These are phyloP conservation scores for Kwoniella dejecticola DNA, from an alignment of 768 basidiomycete species.

Conservation along the genomic window DNA sequence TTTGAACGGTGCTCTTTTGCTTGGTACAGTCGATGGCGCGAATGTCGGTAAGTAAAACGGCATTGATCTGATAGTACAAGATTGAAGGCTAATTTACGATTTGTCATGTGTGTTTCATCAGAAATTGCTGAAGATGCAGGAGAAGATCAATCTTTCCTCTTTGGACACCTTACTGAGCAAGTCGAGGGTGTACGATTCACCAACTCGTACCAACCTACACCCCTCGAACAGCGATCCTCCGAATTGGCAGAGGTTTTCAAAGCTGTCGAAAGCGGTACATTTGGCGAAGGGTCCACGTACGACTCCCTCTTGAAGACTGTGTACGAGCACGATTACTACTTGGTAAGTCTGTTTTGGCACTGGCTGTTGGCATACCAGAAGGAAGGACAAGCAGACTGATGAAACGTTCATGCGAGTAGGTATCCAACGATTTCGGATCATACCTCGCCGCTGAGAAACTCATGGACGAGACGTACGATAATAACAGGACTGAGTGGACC, in stretches of 20 bases:
- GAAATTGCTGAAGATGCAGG: slow-evolving; percentile 97
- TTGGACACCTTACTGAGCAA: slow-evolving; percentile 48
- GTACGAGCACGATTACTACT: slow-evolving; percentile 49
- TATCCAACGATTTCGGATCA: slow-evolving; percentile 93
- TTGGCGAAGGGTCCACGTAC: slow-evolving; percentile 74
- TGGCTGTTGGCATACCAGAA: too few relatives aligned
- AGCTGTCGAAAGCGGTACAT: slow-evolving; percentile 72
- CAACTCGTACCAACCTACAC: slow-evolving; percentile 78
- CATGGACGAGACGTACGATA: slow-evolving; percentile 82
- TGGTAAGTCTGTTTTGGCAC: slow-evolving; percentile 36
- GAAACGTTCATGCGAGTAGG: slow-evolving; percentile 20
- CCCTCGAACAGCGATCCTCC: slow-evolving; percentile 80
- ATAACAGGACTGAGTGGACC: slow-evolving; percentile 80
- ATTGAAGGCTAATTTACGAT: too few relatives aligned
- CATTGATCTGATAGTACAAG: neutral
- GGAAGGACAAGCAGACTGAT: too few relatives aligned
- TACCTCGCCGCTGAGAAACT: slow-evolving; percentile 81
- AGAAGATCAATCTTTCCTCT: slow-evolving; percentile 86
- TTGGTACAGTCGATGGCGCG: slow-evolving; percentile 87
- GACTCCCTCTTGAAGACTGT: slow-evolving; percentile 62
- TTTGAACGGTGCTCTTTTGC: slow-evolving; percentile 81
- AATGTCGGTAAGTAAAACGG: slow-evolving; percentile 37
- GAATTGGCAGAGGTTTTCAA: slow-evolving; percentile 75
- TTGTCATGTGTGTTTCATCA: slow-evolving; percentile 51
- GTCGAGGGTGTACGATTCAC: slow-evolving; percentile 85